Conservation (phyloP, 495 filamentous ascomycete genomes). For the Aspergillus sclerotiicarbonarius region DNA sequence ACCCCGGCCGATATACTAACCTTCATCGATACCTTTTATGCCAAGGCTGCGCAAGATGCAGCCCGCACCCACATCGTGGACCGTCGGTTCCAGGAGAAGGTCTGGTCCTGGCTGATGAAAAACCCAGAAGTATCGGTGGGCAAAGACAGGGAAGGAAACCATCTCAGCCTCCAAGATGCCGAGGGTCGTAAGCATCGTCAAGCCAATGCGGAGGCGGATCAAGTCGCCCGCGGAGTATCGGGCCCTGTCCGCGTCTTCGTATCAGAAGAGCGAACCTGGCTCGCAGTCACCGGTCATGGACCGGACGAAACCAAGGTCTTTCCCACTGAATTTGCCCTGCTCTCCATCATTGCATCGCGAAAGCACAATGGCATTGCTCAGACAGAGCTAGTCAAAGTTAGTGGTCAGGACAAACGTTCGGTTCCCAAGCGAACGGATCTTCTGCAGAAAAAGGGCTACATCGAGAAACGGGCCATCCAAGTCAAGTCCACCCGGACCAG, state of each 20-base stretch:
- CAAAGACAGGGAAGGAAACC: conserved; percentile 37
- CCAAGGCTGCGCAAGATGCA: conserved; percentile 21
- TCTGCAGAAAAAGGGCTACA: conserved; percentile 75
- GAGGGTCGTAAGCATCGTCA: conserved; percentile 25
- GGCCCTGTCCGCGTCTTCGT: conserved; percentile 50
- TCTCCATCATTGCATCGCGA: conserved; percentile 77
- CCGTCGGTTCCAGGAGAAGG: conserved; percentile 48
- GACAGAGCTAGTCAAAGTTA: conserved; percentile 68
- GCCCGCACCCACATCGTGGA: conserved; percentile 38
- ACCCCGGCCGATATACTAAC: conserved; percentile 37
- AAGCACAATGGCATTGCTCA: conserved; percentile 73
- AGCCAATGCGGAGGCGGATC: conserved; percentile 4
- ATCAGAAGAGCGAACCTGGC: conserved; percentile 68
- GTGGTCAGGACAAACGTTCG: conserved; percentile 86
- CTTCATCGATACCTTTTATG: conserved; percentile 41
- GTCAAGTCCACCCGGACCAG: conserved; percentile 66
- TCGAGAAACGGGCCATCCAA: conserved; percentile 72
- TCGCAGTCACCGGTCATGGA: conserved; percentile 75
- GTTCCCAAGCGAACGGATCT: conserved; percentile 77
- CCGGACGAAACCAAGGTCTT: conserved; percentile 68
- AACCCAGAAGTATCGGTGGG: conserved; percentile 55
- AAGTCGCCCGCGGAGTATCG: neutral
- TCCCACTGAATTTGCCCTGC: conserved; percentile 64
- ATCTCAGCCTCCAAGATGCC: conserved; percentile 46
- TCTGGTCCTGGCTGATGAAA: conserved; percentile 56